Conservation (phyloP, 495 filamentous ascomycete species). For the Penicillium malachiteum region DNA sequence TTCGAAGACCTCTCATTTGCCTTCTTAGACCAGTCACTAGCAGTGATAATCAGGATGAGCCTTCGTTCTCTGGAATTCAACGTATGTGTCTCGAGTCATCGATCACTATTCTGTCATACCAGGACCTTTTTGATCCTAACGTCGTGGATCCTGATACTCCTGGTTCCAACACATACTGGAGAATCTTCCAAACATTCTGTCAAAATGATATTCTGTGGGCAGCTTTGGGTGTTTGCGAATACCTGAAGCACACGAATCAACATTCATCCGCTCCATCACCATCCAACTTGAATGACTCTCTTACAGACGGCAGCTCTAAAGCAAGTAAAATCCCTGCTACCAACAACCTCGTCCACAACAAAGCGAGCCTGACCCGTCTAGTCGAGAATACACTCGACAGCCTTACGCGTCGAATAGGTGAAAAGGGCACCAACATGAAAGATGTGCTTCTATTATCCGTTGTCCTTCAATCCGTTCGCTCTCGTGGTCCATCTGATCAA, state of each 20-base stretch:
- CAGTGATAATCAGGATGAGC: neutral
- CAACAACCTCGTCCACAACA: conserved; percentile 6
- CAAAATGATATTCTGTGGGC: conserved; percentile 26
- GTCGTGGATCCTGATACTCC: conserved; percentile 16
- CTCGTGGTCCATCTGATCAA: conserved; percentile 14
- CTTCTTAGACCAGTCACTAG: conserved; percentile 20
- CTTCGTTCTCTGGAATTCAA: conserved; percentile 12
- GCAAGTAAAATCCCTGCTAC: neutral
- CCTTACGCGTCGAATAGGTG: conserved; percentile 19
- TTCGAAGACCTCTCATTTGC: conserved; percentile 25
- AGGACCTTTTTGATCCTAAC: conserved; percentile 28
- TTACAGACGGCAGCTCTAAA: neutral
- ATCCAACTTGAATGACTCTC: neutral
- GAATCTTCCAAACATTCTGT: conserved; percentile 23
- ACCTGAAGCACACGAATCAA: conserved; percentile 13
- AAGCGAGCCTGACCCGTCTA: conserved; percentile 18
- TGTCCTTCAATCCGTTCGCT: conserved; percentile 23
- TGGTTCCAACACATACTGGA: conserved; percentile 20
- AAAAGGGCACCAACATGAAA: conserved; percentile 26
- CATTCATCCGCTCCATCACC: neutral
- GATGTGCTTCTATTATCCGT: conserved; percentile 27
- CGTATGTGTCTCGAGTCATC: conserved; percentile 20
- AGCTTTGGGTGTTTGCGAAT: conserved; percentile 25
- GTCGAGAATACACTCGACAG: conserved; percentile 26
- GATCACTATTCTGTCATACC: conserved; percentile 22